Evolutionary conservation across 2,329 filamentous ascomycete genomes (phyloP), one percentile per base, ranked within the genome.

Genomic region (Leptoxyphium fumago): DNA sequence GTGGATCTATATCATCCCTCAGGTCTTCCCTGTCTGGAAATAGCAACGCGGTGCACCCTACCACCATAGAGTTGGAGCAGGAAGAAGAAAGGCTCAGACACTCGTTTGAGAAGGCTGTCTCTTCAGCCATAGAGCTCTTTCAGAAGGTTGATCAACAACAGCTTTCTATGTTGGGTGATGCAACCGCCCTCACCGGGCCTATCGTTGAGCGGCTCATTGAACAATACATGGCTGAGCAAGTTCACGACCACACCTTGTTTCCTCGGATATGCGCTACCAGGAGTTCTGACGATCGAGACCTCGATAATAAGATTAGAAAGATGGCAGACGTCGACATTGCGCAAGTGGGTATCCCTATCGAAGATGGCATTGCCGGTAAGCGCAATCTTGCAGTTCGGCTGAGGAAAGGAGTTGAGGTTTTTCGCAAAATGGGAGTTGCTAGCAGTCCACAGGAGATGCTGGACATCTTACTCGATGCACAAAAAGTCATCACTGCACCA

Each of bases 91-190:
- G 86, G 28, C 89, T 98, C 80, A 75, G 89, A 45, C 80, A 80
- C 17, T 86, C 87, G 13, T 68, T 96, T 11, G 91, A 98, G 64
- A 93, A 84, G 1, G 88, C 89, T 1, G 84, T 98, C 10, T 94
- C 86, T 9, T 77, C 84, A 9, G 91, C 88, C 0, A 96, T 98
- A 52, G 91, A 98, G 56, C 72, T 96, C 1, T 98, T 98, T 52
- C 89, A 96, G 56, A 80, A 80, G 47, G 89, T 98, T 5, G 91
- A 98, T 60, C 94, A 94, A 61, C 85, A 94, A 55, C 91, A 96
- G 56, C 69, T 98, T 26, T 95, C 89, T 2, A 72, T 94, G 30
- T 72, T 98, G 4, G 91, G 88, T 14, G 84, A 88, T 4, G 94
- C 87, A 1, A 98, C 93, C 2, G 87, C 95, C 58, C 67, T 98